phyloP scores from a whole-genome alignment of 805 yeast species.

The Wickerhamiella brachini region DNA sequence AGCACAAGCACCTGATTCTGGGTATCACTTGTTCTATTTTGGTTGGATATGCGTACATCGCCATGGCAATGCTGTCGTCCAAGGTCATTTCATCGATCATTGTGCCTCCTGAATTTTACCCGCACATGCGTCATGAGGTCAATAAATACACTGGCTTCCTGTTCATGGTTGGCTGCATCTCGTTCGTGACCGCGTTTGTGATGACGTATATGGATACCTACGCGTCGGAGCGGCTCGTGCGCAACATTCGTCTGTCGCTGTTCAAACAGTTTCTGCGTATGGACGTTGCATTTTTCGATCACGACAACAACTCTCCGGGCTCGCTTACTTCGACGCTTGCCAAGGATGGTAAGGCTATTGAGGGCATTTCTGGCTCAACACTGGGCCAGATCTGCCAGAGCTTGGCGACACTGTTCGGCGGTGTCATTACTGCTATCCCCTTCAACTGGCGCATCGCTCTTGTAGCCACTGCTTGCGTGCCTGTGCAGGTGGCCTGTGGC shows the following conservation, averaged over 20 bases:
- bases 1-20: constrained; percentile 15
- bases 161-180: constrained; percentile 25
- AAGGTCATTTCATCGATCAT: constrained; percentile 24
- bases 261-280: constrained; percentile 25
- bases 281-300: constrained; percentile 27
- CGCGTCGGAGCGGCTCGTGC: constrained; percentile 24
- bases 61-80: constrained; percentile 27
- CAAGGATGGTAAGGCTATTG: constrained; percentile 28
- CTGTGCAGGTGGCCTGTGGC: constrained; percentile 28
- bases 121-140: constrained; percentile 24
- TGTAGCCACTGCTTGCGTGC: constrained; percentile 28
- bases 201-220: constrained; percentile 17
- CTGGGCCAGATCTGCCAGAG: constrained; percentile 28
- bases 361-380: constrained; percentile 30
- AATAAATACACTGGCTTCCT: constrained; percentile 25
- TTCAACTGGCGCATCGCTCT: constrained; percentile 29
- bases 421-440: constrained; percentile 27
- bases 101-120: constrained; percentile 22
- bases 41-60: constrained; percentile 27
- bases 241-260: constrained; percentile 22
- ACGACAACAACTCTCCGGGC: constrained; percentile 27
- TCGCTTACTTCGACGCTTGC: constrained; percentile 27
- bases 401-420: constrained; percentile 26
- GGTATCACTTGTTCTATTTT: constrained; percentile 21
- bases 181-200: constrained; percentile 16